phyloP scores from a whole-genome alignment of 2,329 filamentous ascomycete genomes.

The Fusarium sp. region DNA sequence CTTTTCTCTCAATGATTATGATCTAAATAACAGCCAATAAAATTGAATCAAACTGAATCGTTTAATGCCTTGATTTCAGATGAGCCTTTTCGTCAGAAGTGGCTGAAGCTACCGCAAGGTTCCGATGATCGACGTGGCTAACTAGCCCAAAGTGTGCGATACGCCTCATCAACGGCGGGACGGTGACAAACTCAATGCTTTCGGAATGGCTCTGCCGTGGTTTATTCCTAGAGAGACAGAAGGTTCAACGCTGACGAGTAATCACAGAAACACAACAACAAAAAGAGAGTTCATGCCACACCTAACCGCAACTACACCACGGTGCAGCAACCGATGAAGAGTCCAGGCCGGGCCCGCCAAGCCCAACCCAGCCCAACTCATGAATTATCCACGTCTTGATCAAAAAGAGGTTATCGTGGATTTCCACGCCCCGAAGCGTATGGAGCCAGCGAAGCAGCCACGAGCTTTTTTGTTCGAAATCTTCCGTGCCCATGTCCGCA shows the following conservation, averaged over 20 bases:
- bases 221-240: constrained; percentile 1
- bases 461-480: constrained; percentile 15
- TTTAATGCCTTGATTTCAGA: constrained; percentile 19
- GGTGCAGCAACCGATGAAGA: neutral
- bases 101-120: constrained; percentile 23
- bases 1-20: neutral
- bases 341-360: neutral
- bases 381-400: constrained; percentile 14
- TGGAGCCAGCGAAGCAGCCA: constrained; percentile 36
- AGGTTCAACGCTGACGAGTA: constrained; percentile 15
- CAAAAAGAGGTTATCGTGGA: constrained; percentile 14
- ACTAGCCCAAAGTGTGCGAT: constrained; percentile 17
- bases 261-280: neutral
- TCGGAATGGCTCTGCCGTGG: constrained; percentile 15
- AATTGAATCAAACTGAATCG: neutral
- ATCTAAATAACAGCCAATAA: neutral
- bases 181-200: constrained; percentile 25
- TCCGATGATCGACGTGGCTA: constrained; percentile 31
- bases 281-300: constrained; percentile 31
- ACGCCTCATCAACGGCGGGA: constrained; percentile 16
- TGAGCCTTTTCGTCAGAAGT: constrained; percentile 23
- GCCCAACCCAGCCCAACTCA: constrained; percentile 1
- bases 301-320: constrained; percentile 9
- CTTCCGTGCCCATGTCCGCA: constrained; percentile 8
- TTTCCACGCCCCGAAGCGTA: constrained; percentile 24